phyloP scores from a whole-genome alignment of 2,329 filamentous ascomycete species.

The Parastagonospora avenae region DNA sequence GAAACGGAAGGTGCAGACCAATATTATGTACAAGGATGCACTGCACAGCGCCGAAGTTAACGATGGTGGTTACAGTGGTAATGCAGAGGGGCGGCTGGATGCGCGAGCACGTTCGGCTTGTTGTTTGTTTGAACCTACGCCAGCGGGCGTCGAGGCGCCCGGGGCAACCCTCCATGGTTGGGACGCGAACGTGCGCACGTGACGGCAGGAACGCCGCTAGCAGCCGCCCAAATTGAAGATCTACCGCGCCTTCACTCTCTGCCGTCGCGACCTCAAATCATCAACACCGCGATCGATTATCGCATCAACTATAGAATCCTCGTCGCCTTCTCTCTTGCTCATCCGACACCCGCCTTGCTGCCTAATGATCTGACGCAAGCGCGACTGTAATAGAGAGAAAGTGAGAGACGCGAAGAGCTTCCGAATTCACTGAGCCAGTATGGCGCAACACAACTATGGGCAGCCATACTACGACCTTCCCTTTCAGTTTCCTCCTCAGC shows the following conservation, averaged over 20 bases:
- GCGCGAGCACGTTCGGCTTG: slow-evolving; percentile 2
- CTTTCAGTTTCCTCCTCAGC: slow-evolving; percentile 25
- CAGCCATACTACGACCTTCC: slow-evolving; percentile 32
- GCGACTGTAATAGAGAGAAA: slow-evolving; percentile 14
- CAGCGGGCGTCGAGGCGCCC: background rate
- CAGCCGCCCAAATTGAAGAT: background rate
- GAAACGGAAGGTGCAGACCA: slow-evolving; percentile 14
- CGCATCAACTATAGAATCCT: slow-evolving; percentile 1
- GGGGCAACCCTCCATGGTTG: too few relatives aligned
- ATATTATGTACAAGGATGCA: slow-evolving; percentile 37
- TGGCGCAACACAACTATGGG: slow-evolving; percentile 39
- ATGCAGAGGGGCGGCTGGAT: background rate
- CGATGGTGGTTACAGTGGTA: slow-evolving; percentile 4
- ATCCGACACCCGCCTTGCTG: background rate
- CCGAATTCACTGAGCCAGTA: slow-evolving; percentile 10
- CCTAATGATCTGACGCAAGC: slow-evolving; percentile 20
- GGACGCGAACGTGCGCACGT: background rate
- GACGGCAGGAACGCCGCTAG: background rate
- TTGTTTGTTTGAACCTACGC: slow-evolving; percentile 8
- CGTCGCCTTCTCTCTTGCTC: slow-evolving; percentile 7
- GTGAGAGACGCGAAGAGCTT: slow-evolving; percentile 20
- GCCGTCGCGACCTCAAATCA: background rate
- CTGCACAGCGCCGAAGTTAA: slow-evolving; percentile 10
- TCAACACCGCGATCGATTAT: slow-evolving; percentile 8
- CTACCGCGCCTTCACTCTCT: background rate